Base-by-base conservation (phyloP, 176 grass and related monocot genomes). In the Phoenix roebelenii region DNA sequence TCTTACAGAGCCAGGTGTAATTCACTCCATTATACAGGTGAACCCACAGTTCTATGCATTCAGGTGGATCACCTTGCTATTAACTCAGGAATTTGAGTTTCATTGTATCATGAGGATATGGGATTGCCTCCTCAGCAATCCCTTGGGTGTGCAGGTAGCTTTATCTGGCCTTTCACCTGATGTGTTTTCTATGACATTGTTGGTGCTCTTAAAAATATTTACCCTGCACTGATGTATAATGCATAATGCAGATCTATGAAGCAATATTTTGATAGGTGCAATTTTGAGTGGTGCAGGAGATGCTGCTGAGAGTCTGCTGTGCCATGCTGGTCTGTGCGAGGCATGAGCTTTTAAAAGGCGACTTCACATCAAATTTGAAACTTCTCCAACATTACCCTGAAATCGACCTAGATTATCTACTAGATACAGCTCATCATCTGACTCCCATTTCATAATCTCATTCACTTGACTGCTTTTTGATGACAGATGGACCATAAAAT, bases 1-100 rank as follows among this genome's bases (percentile, higher is more conserved):
- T 44, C 35, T 59, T 5, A 59, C 15, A 59, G 6, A 59, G 24
- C 57, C 5, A 16, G 24, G 16, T 59, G 2, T 49, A 19, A n/a
- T 66, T 53, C 76, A 15, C 52, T 76, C 18, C 66, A 35, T 58
- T 25, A 50, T 83, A 44, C 70, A 97, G 92, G 79, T 97, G 23
- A 91, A 85, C 60, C 83, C 87, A 49, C 87, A 88, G 69, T 91
- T 91, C 70, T 97, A 97, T 78, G 92, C 84, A n/a, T 91, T 97
- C 72, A 77, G 92, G 78, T 97, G 92, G 92, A 85, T 97, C 69
- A 91, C 87, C 50, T 71, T 97, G 69, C 35, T 97, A 16, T 72
- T 97, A 64, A 88, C 87, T 23, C 85, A 91, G 77, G 92, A 97
- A 71, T 97, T 91, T 78, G 72, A 78, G 57, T 77, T 97, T 59